These are phyloP conservation scores for Rosa hybrid DNA, from an alignment of 331 rosid species.

Conservation along the genomic window DNA sequence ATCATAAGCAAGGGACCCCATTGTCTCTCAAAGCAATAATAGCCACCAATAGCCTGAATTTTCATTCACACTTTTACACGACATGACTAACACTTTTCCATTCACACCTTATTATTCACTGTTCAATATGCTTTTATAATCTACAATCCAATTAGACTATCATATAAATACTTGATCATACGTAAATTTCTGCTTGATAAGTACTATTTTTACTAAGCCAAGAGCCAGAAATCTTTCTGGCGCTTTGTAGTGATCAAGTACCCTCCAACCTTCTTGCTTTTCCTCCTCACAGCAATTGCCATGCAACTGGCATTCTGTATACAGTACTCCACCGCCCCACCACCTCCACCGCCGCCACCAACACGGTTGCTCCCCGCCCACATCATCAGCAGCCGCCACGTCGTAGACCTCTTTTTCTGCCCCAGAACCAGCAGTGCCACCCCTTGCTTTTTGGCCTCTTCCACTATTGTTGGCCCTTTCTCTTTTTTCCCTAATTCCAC, in stretches of 20 bases:
- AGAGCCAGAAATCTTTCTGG: constrained; percentile 98
- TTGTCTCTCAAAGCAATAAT: constrained; percentile 18
- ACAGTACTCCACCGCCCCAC: constrained; percentile 78
- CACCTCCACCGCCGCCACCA: neutral
- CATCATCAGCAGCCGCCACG: constrained; percentile 91
- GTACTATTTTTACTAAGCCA: constrained; percentile 47
- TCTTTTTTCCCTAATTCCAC: constrained; percentile 65
- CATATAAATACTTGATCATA: neutral
- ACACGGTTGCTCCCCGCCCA: constrained; percentile 64
- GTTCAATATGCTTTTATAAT: constrained; percentile 35
- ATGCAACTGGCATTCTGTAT: constrained; percentile 88
- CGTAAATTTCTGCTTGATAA: neutral
- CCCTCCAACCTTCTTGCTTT: constrained; percentile 77
- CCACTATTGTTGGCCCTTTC: constrained; percentile 80
- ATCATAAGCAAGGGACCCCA: constrained; percentile 8
- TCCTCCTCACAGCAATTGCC: constrained; percentile 94
- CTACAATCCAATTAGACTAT: constrained; percentile 46
- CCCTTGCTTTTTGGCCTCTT: constrained; percentile 80
- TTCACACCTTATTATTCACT: constrained; percentile 15
- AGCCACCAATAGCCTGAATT: constrained; percentile 26
- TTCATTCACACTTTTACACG: neutral
- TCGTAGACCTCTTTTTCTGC: constrained; percentile 81
- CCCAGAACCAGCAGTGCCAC: constrained; percentile 76
- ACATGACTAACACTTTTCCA: constrained; percentile 15
- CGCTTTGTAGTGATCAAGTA: constrained; percentile 95